phyloP scores from a whole-genome alignment of 768 basidiomycete genomes.

The Trametes coccinea region DNA sequence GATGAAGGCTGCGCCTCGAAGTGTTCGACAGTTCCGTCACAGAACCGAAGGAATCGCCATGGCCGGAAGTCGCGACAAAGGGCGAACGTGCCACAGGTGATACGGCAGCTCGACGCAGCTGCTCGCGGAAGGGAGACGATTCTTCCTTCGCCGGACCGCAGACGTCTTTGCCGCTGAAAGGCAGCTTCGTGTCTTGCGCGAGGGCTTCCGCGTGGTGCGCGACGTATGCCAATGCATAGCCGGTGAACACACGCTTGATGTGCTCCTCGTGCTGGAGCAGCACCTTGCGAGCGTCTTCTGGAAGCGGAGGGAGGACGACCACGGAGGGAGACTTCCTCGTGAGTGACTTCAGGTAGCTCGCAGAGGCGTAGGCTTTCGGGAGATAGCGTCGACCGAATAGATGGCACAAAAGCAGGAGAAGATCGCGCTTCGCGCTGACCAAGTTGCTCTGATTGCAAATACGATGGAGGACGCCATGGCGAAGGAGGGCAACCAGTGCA shows the following conservation, averaged over 20 bases:
- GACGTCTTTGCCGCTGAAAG: constrained; percentile 42
- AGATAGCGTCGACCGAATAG: constrained; percentile 65
- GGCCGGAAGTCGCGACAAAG: constrained; percentile 71
- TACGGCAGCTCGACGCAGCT: constrained; percentile 43
- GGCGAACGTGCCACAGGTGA: constrained; percentile 49
- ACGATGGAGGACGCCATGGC: constrained; percentile 56
- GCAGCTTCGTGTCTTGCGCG: constrained; percentile 47
- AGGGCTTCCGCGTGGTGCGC: constrained; percentile 39
- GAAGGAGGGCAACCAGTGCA: constrained; percentile 59
- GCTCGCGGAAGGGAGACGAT: constrained; percentile 33
- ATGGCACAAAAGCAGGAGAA: constrained; percentile 60
- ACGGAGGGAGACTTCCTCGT: constrained; percentile 52
- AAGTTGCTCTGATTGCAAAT: constrained; percentile 47
- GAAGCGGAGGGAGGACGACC: constrained; percentile 55
- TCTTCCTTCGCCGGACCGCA: neutral
- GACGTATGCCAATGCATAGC: constrained; percentile 54
- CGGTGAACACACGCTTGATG: constrained; percentile 53
- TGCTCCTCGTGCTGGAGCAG: constrained; percentile 50
- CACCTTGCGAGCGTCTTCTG: constrained; percentile 39
- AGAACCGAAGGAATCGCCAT: constrained; percentile 52
- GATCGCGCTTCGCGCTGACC: constrained; percentile 46
- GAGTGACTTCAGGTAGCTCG: constrained; percentile 37
- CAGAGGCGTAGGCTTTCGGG: constrained; percentile 43
- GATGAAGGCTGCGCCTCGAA: constrained; percentile 50
- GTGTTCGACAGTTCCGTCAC: constrained; percentile 55